Evolutionary conservation across 2,329 filamentous ascomycete species (phyloP).

Genomic region (Tolypocladium nubicola): DNA sequence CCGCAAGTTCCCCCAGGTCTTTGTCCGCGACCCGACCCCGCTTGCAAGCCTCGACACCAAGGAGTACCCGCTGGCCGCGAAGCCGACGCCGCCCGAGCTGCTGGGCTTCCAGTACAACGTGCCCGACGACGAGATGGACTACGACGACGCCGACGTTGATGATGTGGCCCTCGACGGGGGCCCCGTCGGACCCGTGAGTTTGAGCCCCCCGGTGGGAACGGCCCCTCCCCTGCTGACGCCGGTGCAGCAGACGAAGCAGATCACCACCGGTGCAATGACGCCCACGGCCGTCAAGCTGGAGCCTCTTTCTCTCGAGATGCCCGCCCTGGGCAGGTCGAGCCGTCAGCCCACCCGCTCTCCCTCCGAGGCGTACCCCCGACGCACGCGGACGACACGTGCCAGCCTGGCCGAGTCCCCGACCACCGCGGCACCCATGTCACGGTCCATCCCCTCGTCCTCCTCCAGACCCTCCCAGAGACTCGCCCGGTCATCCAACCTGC

Average conservation of each 20-base stretch:
- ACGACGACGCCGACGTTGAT: constrained; percentile 11
- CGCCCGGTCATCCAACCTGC: constrained; percentile 16
- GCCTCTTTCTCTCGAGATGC: constrained; percentile 12
- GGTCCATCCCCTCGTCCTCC: neutral
- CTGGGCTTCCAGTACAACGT: constrained; percentile 65
- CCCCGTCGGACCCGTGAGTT: neutral
- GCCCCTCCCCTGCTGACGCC: constrained; percentile 1
- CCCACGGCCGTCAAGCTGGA: constrained; percentile 16
- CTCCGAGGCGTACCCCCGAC: constrained; percentile 20
- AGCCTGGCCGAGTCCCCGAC: constrained; percentile 19
- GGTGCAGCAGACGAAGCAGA: constrained; percentile 9
- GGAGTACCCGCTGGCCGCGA: constrained; percentile 77
- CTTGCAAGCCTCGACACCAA: constrained; percentile 70
- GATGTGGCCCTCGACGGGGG: neutral
- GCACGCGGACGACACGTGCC: constrained; percentile 16
- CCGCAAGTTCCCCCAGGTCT: constrained; percentile 72
- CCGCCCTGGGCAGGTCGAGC: constrained; percentile 13
- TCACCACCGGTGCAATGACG: constrained; percentile 11
- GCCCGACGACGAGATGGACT: constrained; percentile 20
- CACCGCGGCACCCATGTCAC: neutral
- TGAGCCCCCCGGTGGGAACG: neutral
- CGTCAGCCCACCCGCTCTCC: constrained; percentile 22
- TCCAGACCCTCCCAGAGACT: constrained; percentile 9
- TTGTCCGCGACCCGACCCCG: constrained; percentile 62
- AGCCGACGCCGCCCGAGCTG: constrained; percentile 71